Evolutionary conservation across 192 early-diverging fungal genomes (phyloP), one percentile per base, ranked within the genome.

Genomic region (Ramicandelaber brevisporus): DNA sequence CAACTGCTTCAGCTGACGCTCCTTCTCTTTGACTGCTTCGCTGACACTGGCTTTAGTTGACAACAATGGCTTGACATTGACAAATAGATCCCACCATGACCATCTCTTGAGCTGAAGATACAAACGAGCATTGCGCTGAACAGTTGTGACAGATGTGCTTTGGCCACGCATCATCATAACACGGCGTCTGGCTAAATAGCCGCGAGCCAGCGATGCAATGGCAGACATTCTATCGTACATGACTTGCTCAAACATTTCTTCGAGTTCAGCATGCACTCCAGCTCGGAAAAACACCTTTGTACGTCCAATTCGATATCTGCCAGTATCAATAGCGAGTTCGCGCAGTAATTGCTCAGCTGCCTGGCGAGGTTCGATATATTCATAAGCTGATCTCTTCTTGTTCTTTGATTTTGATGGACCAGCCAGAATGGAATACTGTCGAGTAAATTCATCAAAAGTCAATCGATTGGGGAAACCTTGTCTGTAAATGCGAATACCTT

Each of bases 241-340:
- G 46, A 75, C 66, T 12, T 65, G 47, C 41, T 97, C 92, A 21
- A 88, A 63, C 1, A 59, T 61, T 43, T 97, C 82, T 51, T 97
- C 92, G 3, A 97, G 61, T 43, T 93, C 79, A 2, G 88, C 86
- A 13, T 92, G 56, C 26, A 95, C 84, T 7, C 85, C 86, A 13
- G 88, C 73, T 1, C 76, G 59, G 75, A 98, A 98, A 46, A 98
- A 98, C 13, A 98, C 79, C 48, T 98, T 95, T 30, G 68, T 87
- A 18, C 60, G 68, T 21, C 92, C 92, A 30, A 98, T 63, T 3
- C 81, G 63, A 42, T 76, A 98, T 46, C 79, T 72, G 6, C 64
- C 65, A 19, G 53, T 44, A 31, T 89, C 87, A 39, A 93, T 59
- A 27, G 61, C 49, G 27, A 89, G 41, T 1, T 56, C 57, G 3